Conservation (phyloP, 2,329 filamentous ascomycete species). For the Sarocladium oryzae region DNA sequence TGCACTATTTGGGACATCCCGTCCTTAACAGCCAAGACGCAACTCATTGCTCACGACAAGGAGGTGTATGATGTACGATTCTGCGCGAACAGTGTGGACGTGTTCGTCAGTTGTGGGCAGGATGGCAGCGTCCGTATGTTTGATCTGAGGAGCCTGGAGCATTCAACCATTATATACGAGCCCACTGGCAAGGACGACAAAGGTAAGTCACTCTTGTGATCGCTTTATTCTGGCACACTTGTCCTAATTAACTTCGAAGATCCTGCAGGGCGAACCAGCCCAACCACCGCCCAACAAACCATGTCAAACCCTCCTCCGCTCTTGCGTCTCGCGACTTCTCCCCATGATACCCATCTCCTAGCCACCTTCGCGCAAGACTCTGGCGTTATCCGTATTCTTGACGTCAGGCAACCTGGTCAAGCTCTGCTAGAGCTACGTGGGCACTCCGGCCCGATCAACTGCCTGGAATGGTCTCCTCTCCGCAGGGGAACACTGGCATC, state of each 20-base stretch:
- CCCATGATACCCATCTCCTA: constrained; percentile 89
- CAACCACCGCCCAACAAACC: constrained; percentile 70
- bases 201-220: constrained; percentile 40
- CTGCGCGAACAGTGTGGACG: constrained; percentile 96
- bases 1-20: constrained; percentile 99
- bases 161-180: constrained; percentile 98
- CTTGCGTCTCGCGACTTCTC: constrained; percentile 78
- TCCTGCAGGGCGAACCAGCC: constrained; percentile 53
- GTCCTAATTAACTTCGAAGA: not conserved
- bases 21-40: constrained; percentile 93
- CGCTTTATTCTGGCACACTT: not conserved
- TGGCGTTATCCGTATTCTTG: constrained; percentile 85
- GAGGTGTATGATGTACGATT: constrained; percentile 98
- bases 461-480: constrained; percentile 90
- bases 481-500: constrained; percentile 84
- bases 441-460: constrained; percentile 79
- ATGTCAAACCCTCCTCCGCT: constrained; percentile 72
- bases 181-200: constrained; percentile 79
- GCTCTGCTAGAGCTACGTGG: constrained; percentile 89
- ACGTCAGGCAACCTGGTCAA: constrained; percentile 93
- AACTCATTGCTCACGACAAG: constrained; percentile 97
- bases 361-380: constrained; percentile 97
- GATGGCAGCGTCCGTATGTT: constrained; percentile 99
- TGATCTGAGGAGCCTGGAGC: constrained; percentile 89
- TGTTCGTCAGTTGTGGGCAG: constrained; percentile 95